Percentiles rank a stretch among this genome's conserved stretches.
These are phyloP conservation scores for Cercospora sp. DNA, from an alignment of 2,329 filamentous ascomycete species.

Conservation along the genomic window DNA sequence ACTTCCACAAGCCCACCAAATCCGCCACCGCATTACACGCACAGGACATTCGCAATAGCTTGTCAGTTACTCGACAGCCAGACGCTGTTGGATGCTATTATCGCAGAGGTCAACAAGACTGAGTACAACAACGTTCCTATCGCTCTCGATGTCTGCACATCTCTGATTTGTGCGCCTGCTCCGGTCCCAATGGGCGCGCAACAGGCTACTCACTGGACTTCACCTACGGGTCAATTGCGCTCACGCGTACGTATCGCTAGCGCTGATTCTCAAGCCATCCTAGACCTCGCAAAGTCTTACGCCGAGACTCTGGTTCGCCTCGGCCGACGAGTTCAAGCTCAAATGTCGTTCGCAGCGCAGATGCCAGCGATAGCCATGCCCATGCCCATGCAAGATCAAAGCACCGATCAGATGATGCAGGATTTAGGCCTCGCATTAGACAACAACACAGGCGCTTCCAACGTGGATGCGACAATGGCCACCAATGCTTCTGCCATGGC, in stretches of 20 bases:
- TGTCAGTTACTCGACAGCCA: conserved; percentile 63
- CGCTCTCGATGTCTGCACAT: conserved; percentile 67
- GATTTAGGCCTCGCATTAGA: conserved; percentile 36
- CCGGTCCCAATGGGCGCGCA: conserved; percentile 35
- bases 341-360: conserved; percentile 61
- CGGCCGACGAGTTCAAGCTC: conserved; percentile 35
- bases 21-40: conserved; percentile 66
- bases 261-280: conserved; percentile 51
- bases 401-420: conserved; percentile 38
- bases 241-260: conserved; percentile 52
- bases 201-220: conserved; percentile 35
- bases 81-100: conserved; percentile 59
- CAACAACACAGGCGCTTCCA: conserved; percentile 18
- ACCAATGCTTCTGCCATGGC: conserved; percentile 12
- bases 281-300: conserved; percentile 60
- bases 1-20: conserved; percentile 46
- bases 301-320: conserved; percentile 49
- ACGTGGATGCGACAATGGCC: conserved; percentile 21
- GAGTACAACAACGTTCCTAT: conserved; percentile 60
- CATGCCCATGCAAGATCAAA: conserved; percentile 28
- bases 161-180: conserved; percentile 67
- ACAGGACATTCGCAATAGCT: conserved; percentile 66
- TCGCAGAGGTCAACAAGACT: conserved; percentile 66
- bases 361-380: conserved; percentile 42
- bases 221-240: conserved; percentile 40